phyloP scores from a whole-genome alignment of 2,329 filamentous ascomycete genomes.

The Phoma sp. region DNA sequence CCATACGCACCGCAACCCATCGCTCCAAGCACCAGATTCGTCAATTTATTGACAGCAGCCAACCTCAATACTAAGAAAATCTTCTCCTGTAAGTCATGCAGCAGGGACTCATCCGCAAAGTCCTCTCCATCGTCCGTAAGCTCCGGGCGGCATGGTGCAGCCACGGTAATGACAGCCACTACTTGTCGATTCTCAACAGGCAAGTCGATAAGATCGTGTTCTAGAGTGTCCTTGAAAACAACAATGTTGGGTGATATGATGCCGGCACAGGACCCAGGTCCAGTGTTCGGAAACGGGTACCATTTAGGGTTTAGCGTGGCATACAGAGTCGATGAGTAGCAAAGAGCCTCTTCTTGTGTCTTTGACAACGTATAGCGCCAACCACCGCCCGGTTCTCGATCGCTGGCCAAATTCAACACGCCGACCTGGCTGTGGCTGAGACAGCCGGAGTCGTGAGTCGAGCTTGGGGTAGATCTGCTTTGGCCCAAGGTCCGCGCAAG shows the following conservation, averaged over 20 bases:
- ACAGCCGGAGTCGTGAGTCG: not conserved
- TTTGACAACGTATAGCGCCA: constrained; percentile 30
- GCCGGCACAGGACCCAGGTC: constrained; percentile 25
- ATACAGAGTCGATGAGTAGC: constrained; percentile 33
- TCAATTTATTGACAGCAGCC: constrained; percentile 25
- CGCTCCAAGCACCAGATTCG: constrained; percentile 29
- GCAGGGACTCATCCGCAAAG: constrained; percentile 18
- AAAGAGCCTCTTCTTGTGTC: constrained; percentile 35
- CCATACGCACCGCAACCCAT: constrained; percentile 36
- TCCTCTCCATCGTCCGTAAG: constrained; percentile 10
- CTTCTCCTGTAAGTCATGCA: constrained; percentile 27
- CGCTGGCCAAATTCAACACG: constrained; percentile 31
- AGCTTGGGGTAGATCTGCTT: not conserved
- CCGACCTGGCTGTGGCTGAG: constrained; percentile 18
- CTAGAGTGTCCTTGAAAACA: constrained; percentile 30
- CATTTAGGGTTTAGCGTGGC: constrained; percentile 27
- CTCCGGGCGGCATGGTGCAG: constrained; percentile 24
- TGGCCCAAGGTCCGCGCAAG: constrained; percentile 22
- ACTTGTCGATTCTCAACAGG: constrained; percentile 16
- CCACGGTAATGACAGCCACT: constrained; percentile 29
- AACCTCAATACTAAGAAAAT: constrained; percentile 27
- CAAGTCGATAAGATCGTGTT: constrained; percentile 24
- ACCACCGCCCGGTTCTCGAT: constrained; percentile 28
- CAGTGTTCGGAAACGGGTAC: constrained; percentile 36
- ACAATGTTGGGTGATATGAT: constrained; percentile 31